A percentile compares a stretch with the other conserved stretches of the same genome.
These are phyloP conservation scores for Pythium insidiosum DNA, from an alignment of 352 stramenopile species.

Conservation along the genomic window DNA sequence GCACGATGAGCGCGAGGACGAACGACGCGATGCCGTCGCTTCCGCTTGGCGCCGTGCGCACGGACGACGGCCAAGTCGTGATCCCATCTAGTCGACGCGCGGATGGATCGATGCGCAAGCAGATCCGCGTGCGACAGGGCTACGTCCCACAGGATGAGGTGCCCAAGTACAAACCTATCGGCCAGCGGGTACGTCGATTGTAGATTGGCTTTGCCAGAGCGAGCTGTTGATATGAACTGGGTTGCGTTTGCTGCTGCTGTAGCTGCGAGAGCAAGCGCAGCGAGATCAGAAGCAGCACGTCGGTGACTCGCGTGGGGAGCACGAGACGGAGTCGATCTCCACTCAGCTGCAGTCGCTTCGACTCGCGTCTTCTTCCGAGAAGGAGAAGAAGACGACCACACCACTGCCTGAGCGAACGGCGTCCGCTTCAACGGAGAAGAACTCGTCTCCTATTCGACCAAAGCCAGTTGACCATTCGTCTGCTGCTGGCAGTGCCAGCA, in stretches of 20 bases:
- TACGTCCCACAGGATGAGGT: slow-evolving; percentile 81
- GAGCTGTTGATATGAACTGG: slow-evolving; percentile 3
- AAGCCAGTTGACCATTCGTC: not conserved
- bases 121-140: slow-evolving; percentile 73
- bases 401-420: no score
- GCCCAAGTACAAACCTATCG: slow-evolving; percentile 70
- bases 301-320: not conserved
- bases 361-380: not conserved
- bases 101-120: slow-evolving; percentile 68
- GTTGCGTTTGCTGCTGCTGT: not conserved
- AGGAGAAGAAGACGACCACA: not conserved
- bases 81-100: slow-evolving; percentile 52
- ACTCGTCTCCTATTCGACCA: no score
- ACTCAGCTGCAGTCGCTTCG: slow-evolving; percentile 4
- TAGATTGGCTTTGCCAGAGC: slow-evolving; percentile 7
- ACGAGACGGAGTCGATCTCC: slow-evolving; percentile 9
- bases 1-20: no score
- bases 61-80: slow-evolving; percentile 47
- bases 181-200: slow-evolving; percentile 28
- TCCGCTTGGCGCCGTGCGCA: slow-evolving; percentile 56
- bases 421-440: not conserved
- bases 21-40: slow-evolving; percentile 16
- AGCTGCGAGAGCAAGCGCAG: slow-evolving; percentile 8
- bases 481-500: no score
- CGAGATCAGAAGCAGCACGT: not conserved